A percentile compares a stretch with the other conserved stretches of the same genome.
phyloP scores from a whole-genome alignment of 2,329 filamentous ascomycete genomes.

The Botrytis paeoniae region DNA sequence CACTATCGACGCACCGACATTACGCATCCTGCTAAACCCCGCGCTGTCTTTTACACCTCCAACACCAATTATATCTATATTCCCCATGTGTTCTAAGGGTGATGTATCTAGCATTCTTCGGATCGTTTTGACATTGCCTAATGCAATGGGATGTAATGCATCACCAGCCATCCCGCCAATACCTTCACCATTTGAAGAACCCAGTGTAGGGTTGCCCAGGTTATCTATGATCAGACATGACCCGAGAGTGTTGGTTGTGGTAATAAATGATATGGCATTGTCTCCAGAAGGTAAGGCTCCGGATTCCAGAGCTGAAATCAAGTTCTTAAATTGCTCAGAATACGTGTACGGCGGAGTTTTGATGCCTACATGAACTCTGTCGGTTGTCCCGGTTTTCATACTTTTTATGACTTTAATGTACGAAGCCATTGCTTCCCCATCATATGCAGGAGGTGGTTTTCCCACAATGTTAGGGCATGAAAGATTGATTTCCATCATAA shows the following conservation, averaged over 20 bases:
- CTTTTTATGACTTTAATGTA: conserved; percentile 48
- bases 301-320: conserved; percentile 51
- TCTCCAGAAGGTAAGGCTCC: conserved; percentile 22
- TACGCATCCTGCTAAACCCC: conserved; percentile 63
- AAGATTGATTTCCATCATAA: conserved; percentile 71
- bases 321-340: conserved; percentile 57
- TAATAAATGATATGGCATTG: conserved; percentile 63
- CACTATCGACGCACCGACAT: conserved; percentile 63
- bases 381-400: conserved; percentile 4
- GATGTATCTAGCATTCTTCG: conserved; percentile 52
- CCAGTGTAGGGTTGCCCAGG: conserved; percentile 41
- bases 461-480: conserved; percentile 72
- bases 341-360: conserved; percentile 79
- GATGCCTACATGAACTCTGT: conserved; percentile 50
- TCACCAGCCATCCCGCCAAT: conserved; percentile 71
- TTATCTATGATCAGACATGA: conserved; percentile 57
- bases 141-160: conserved; percentile 67
- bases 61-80: conserved; percentile 66
- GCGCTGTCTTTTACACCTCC: conserved; percentile 66
- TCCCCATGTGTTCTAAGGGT: conserved; percentile 44
- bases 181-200: conserved; percentile 52
- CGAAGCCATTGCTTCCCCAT: conserved; percentile 45
- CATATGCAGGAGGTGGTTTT: conserved; percentile 70
- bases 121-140: conserved; percentile 75
- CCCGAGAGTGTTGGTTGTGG: conserved; percentile 72